Evolutionary conservation across 2,329 filamentous ascomycete genomes (phyloP), one percentile per base, ranked within the genome.

Genomic region (Sporothrix humicola): DNA sequence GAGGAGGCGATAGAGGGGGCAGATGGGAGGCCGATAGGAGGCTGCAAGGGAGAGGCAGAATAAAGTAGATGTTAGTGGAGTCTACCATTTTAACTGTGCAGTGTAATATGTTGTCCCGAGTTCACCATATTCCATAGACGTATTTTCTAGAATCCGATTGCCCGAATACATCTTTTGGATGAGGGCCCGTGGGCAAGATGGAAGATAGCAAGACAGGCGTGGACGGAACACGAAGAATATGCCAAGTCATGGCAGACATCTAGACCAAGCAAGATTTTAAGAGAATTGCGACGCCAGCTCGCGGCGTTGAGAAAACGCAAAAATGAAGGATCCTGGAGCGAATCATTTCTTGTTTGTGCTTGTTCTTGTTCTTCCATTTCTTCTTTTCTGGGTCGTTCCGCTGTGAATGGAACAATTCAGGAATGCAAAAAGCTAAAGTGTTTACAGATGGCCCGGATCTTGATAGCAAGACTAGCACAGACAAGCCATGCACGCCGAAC

Each of bases 361-460:
- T 37, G 3, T 37, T 37, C 31, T 6, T 37, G 31, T 37, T 37
- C 31, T 37, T 37, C 31, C 31, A 37, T 37, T 37, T 37, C 31
- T 37, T 37, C 31, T 5, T 20, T 54, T 54, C n/a, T n/a, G 50
- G n/a, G 52, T 20, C 52, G 7, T 46, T 63, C n/a, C 6, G 59
- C 59, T 20, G 20, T 7, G 37, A 9, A 6, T 23, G 17, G n/a
- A 13, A 15, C 26, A 48, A 66, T 26, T n/a, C 44, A 17, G 63
- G 63, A 66, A 66, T 66, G 63, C 63, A 66, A 66, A 66, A 50
- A 50, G 3, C 63, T 50, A 66, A 68, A 50, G 63, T 68, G 63
- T 4, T 50, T 20, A 44, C 63, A 50, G 63, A 7, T 7, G 31
- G 31, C 31, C 31, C 7, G 31, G 31, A 37, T 37, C 31, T 37